Percentiles rank a stretch among this genome's conserved stretches.
Evolutionary conservation across 306 rosid species (phyloP).

Genomic region (Acacia melanoxylon): DNA sequence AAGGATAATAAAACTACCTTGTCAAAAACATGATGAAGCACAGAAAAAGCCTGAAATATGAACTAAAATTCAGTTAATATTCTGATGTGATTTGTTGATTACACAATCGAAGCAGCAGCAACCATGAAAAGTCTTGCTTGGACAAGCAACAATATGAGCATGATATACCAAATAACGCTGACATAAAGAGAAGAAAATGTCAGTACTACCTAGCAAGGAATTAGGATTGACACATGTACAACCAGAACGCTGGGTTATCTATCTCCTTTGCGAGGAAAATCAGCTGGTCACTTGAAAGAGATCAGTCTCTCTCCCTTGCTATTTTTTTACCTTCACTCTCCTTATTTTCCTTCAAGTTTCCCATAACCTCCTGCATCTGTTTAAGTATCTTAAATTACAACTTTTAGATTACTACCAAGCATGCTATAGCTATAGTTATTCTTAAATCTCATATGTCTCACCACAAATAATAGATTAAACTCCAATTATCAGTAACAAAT

Average conservation of each 20-base stretch:
- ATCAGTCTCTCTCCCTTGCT: neutral
- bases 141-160: neutral
- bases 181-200: neutral
- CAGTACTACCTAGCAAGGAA: neutral
- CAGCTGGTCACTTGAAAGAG: neutral
- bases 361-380: neutral
- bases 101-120: neutral
- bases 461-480: neutral
- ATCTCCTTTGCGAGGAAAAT: neutral
- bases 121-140: neutral
- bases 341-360: neutral
- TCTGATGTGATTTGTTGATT: neutral
- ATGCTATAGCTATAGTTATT: neutral
- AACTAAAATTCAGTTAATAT: neutral
- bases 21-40: constrained; percentile 14
- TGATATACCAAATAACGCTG: neutral
- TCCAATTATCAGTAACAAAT: neutral
- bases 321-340: neutral
- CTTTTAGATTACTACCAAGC: neutral
- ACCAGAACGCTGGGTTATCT: neutral
- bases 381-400: neutral
- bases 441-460: neutral
- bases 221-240: neutral
- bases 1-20: constrained; percentile 13
- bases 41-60: neutral